These are phyloP conservation scores for Naganishia friedmannii DNA, from an alignment of 768 basidiomycete genomes.

Conservation along the genomic window DNA sequence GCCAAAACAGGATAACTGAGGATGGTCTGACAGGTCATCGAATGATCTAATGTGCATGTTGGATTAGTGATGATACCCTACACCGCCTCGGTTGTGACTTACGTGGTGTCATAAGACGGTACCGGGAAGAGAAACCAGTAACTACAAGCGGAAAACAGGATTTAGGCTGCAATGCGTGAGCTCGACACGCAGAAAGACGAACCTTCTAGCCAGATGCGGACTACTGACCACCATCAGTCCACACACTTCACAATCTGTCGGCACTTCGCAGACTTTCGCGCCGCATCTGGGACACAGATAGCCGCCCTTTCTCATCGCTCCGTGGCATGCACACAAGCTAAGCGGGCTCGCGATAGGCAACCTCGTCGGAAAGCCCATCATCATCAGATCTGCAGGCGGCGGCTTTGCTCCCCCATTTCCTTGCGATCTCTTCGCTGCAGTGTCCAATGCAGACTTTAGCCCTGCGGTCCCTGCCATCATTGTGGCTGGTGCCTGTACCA, in stretches of 20 bases:
- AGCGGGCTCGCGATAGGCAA: slow-evolving; percentile 65
- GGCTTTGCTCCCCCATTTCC: slow-evolving; percentile 56
- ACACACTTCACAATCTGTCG: slow-evolving; percentile 96
- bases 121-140: slow-evolving; percentile 76
- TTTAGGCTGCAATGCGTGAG: background rate
- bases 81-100: slow-evolving; percentile 52
- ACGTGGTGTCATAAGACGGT: slow-evolving; percentile 77
- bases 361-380: slow-evolving; percentile 98
- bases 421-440: slow-evolving; percentile 55
- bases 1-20: slow-evolving; percentile 62
- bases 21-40: slow-evolving; percentile 17
- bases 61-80: background rate
- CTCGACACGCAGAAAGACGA: slow-evolving; percentile 11
- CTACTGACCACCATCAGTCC: slow-evolving; percentile 97
- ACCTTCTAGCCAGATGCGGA: slow-evolving; percentile 89
- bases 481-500: slow-evolving; percentile 84
- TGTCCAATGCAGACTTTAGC: slow-evolving; percentile 55
- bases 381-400: slow-evolving; percentile 72
- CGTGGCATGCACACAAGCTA: slow-evolving; percentile 89
- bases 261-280: slow-evolving; percentile 92
- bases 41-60: background rate
- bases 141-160: slow-evolving; percentile 33
- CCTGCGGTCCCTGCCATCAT: slow-evolving; percentile 45
- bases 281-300: slow-evolving; percentile 93
- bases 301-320: slow-evolving; percentile 83